A percentile compares a stretch with the other conserved stretches of the same genome.
Conservation (phyloP, 371 early-diverging fungal species). For the Nematocida displodere region DNA sequence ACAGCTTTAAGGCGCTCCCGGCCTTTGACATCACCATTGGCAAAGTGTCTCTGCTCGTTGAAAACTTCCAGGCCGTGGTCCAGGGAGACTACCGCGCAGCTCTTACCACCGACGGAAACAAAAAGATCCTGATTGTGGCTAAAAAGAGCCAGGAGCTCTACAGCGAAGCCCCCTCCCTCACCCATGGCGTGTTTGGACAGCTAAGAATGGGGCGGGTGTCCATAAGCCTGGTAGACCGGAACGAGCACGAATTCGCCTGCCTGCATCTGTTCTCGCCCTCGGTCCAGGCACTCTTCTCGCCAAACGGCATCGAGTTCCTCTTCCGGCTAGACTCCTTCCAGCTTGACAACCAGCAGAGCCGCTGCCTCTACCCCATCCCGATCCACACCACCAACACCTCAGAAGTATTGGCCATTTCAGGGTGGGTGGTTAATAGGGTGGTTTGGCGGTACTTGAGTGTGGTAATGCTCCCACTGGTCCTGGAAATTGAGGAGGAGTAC, state of each 20-base stretch:
- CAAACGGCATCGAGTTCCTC: slow-evolving; percentile 35
- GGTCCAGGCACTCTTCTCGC: background rate
- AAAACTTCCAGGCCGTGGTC: background rate
- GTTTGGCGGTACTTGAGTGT: slow-evolving; percentile 34
- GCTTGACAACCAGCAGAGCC: slow-evolving; percentile 36
- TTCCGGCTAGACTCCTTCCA: slow-evolving; percentile 13
- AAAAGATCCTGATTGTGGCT: slow-evolving; percentile 4
- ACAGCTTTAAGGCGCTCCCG: slow-evolving; percentile 50
- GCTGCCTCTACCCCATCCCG: slow-evolving; percentile 27
- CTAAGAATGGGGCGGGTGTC: slow-evolving; percentile 17
- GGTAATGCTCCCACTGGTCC: slow-evolving; percentile 12
- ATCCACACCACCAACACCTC: slow-evolving; percentile 13
- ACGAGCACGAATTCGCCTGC: slow-evolving; percentile 17
- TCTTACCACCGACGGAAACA: slow-evolving; percentile 16
- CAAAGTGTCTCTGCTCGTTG: background rate
- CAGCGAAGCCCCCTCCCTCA: background rate
- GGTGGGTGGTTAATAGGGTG: slow-evolving; percentile 24
- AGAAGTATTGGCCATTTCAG: slow-evolving; percentile 20
- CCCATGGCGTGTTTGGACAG: slow-evolving; percentile 10
- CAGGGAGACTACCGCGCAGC: background rate
- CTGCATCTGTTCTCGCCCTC: slow-evolving; percentile 19
- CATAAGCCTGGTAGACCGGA: slow-evolving; percentile 31
- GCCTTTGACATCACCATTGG: slow-evolving; percentile 35
- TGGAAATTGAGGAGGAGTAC: slow-evolving; percentile 40
- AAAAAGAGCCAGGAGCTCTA: background rate